Base-by-base conservation (phyloP, 2,329 filamentous ascomycete species). In the Aspergillus arachidicola region DNA sequence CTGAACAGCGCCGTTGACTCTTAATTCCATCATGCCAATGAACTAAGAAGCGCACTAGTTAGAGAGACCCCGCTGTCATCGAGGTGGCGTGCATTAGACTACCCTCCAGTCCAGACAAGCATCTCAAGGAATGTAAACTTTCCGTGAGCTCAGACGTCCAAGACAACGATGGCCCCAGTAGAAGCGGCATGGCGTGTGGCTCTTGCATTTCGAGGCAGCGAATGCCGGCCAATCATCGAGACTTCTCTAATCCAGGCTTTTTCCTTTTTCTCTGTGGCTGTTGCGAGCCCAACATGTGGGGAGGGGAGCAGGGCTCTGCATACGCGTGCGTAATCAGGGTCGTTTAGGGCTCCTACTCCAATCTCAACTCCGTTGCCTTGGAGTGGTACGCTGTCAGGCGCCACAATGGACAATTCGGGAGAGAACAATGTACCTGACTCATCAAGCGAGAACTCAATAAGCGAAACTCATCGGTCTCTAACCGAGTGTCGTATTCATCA, bases 281-380 rank as follows among this genome's bases (percentile, higher is more conserved):
- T 57, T 57, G 38, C 10, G 34, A 57, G 36, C 23, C 21, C 19
- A 23, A 43, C 41, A 16, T 32, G 28, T 9, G 2, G 9, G 9
- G 32, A 28, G 26, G 26, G 10, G 56, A 26, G 28, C 41, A 48
- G 28, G 30, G 36, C 3, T 58, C 38, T 58, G 56, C 28, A 50
- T 48, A 43, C 14, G 57, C 41, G 32, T 38, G 57, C 57, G 57
- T 58, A 58, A 58, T 46, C 57, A 23, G 16, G 12, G 57, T n/a
- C 10, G 11, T 41, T 38, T 41, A 55, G 32, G 32, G 51, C 34
- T 38, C 38, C 21, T 36, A 5, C 32, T 38, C 34, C 34, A 55
- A 28, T 38, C 51, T 23, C 28, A 54, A 36, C 30, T 26, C 32
- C 28, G 54, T 57, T 21, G 36, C 34, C 54, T 43, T 54, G 36